Base-by-base conservation (phyloP, 768 basidiomycete species). In the Kwoniella shandongensis region DNA sequence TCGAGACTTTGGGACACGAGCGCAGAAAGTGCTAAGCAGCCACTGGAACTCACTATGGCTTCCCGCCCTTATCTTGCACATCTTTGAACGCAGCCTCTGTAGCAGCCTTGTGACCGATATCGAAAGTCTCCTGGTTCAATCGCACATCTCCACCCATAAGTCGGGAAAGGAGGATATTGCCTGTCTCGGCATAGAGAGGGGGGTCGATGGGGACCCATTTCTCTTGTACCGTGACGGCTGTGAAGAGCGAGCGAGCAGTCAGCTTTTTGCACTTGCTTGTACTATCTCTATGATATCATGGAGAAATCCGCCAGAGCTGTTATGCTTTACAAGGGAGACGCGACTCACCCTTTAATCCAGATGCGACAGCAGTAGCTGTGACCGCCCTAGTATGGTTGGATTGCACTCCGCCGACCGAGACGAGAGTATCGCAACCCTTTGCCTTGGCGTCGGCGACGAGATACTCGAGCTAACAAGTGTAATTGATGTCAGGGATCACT, bases 71-170 rank as follows among this genome's bases (percentile, higher is more conserved):
- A 12, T 44, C 62, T 44, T 66, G 52, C 20, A 69, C 67, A 38
- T 57, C 51, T 54, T 61, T 61, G 41, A 66, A 65, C 13, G 67
- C 67, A 25, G 62, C 57, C 6, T 64, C 65, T 1, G 65, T 64
- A 13, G 62, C 60, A 2, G 61, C 56, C 44, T 69, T 66, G 44
- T 66, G 57, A 15, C 65, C 62, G 39, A 69, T 69, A 40, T 61
- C 57, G 40, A 69, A 66, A 4, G 59, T 61, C 41, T 65, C 67
- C 15, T 63, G 59, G 18, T 63, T 62, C 12, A 66, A 53, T 18
- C 67, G 58, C 18, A 69, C 67, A 35, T 69, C 67, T 11, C 67
- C 67, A 13, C 65, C 67, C 67, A 69, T 69, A 41, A 69, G 38
- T 30, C 67, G 46, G 4, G 67, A 69, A 15, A 69, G 51, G 27